Evolutionary conservation across 805 yeast genomes (phyloP).

Genomic region (Pichia pseudocactophila): DNA sequence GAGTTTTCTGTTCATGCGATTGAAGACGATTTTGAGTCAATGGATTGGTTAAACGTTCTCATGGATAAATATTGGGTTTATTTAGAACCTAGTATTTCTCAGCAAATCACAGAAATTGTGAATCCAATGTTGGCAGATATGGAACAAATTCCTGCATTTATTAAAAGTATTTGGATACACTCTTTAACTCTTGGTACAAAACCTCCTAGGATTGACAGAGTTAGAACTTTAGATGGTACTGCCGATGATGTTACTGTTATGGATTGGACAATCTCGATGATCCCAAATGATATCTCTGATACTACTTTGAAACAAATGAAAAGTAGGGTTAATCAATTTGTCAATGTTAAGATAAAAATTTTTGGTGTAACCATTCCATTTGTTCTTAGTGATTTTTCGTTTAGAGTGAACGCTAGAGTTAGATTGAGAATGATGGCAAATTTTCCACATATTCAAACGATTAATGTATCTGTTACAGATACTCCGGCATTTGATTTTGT

Average conservation of each 20-base stretch:
- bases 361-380: conserved; percentile 81
- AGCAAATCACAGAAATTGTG: conserved; percentile 75
- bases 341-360: conserved; percentile 67
- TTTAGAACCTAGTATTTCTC: conserved; percentile 82
- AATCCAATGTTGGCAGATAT: conserved; percentile 76
- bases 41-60: conserved; percentile 92
- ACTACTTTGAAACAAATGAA: conserved; percentile 77
- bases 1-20: conserved; percentile 73
- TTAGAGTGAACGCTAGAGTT: conserved; percentile 65
- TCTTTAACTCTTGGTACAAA: conserved; percentile 89
- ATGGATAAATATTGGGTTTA: conserved; percentile 87
- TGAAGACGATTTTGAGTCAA: conserved; percentile 83
- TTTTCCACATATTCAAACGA: conserved; percentile 90
- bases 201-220: conserved; percentile 88
- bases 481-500: conserved; percentile 86
- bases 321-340: conserved; percentile 73
- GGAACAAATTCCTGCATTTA: conserved; percentile 65
- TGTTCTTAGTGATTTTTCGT: conserved; percentile 69
- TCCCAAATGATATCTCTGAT: conserved; percentile 85
- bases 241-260: conserved; percentile 88
- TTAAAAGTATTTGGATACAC: conserved; percentile 78
- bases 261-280: conserved; percentile 93
- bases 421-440: conserved; percentile 82
- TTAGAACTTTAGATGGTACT: conserved; percentile 85
- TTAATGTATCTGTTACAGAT: conserved; percentile 74